A percentile compares a stretch with the other conserved stretches of the same genome.
Evolutionary conservation across 768 basidiomycete species (phyloP).

Genomic region (Cytidiella melzeri): DNA sequence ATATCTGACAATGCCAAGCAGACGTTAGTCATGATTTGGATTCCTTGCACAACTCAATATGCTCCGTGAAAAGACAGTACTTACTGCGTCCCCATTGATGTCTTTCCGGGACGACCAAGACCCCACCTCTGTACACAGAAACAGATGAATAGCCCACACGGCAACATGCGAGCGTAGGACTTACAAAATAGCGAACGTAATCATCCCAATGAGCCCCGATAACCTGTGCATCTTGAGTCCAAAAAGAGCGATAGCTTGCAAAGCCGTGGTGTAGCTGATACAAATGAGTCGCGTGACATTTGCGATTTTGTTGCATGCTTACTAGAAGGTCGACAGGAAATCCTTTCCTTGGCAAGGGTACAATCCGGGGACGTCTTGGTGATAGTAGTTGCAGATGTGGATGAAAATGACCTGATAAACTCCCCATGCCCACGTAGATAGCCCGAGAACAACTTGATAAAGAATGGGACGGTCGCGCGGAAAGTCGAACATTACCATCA

Average conservation of each 20-base stretch:
- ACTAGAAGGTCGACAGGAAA: conserved; percentile 35
- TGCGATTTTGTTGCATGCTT: conserved; percentile 5
- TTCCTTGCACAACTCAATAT: too few species aligned
- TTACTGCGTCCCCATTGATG: neutral
- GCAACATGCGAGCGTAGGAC: conserved; percentile 19
- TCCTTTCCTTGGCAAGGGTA: conserved; percentile 37
- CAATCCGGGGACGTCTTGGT: conserved; percentile 21
- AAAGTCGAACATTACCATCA: conserved; percentile 67
- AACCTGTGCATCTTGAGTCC: conserved; percentile 62
- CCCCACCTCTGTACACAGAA: neutral
- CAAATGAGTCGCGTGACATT: neutral
- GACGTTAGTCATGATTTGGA: too few species aligned
- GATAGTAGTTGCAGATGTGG: conserved; percentile 40
- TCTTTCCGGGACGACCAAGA: neutral
- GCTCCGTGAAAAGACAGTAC: too few species aligned
- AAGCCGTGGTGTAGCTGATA: conserved; percentile 27
- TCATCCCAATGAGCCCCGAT: conserved; percentile 55
- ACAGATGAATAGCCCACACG: neutral
- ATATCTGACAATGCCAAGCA: too few species aligned
- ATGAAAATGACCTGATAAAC: conserved; percentile 51
- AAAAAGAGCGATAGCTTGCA: conserved; percentile 66
- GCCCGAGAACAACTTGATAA: conserved; percentile 57
- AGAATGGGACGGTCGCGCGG: conserved; percentile 51
- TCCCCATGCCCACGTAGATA: conserved; percentile 63
- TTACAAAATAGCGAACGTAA: conserved; percentile 48